Base-by-base conservation (phyloP, 1,284 basidiomycete genomes). In the Neotropicomus parvogracilis region DNA sequence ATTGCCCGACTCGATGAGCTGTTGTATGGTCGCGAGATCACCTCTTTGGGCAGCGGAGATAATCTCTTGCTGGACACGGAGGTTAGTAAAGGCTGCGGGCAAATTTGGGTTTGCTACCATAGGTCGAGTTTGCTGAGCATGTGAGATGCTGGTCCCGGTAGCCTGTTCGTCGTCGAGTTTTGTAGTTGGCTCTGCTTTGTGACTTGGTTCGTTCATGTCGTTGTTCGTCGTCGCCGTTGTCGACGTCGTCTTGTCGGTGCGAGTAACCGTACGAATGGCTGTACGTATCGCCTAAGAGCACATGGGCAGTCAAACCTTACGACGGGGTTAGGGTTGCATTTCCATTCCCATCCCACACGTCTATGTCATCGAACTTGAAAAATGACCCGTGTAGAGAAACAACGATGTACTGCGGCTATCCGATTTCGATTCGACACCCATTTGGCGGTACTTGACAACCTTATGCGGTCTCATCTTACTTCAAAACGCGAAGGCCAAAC, bases 41-140 rank as follows among this genome's bases (percentile, higher is more conserved):
- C 95, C 95, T 40, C 90, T 77, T 63, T 97, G 95, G 0, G 93
- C 84, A 11, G 92, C 87, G 4, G 88, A 73, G 62, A 97, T 93
- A 32, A 97, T 86, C 48, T 80, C 85, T 28, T 59, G 60, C 69
- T 65, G 35, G 20, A 34, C 16, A 19, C 8, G 40, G 29, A n/a
- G 31, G 29, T 65, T 7, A 56, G 49, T 42, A 12, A 32, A 39
- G 27, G 8, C 13, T 27, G 6, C 31, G 28, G 16, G 19, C 10
- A 16, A 42, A 48, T 37, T 38, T 45, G 31, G 24, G 34, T 3
- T 35, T 42, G 49, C 27, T 26, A 69, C 64, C 52, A 56, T 26
- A 19, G 65, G 64, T 26, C 51, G 53, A 12, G 50, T 28, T 10
- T 46, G 63, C 10, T 59, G 66, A 19, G 55, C 27, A 48, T 63